phyloP scores from a whole-genome alignment of 148 eudicot species.

The Drosera capensis region DNA sequence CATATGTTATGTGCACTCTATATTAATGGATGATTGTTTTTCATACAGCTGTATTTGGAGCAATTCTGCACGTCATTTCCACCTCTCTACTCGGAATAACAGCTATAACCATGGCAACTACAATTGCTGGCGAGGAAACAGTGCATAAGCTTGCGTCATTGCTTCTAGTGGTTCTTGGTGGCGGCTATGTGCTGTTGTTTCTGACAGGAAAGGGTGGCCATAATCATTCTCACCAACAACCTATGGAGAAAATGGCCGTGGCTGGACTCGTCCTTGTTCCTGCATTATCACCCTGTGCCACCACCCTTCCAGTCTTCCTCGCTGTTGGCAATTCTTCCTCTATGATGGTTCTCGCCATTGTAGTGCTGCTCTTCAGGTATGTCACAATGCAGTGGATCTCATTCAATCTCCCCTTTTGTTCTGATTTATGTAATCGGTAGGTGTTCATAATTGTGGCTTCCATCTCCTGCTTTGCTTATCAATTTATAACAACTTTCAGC shows the following conservation, averaged over 20 bases:
- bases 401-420: too few relatives aligned
- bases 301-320: conserved; percentile 96
- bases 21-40: conserved; percentile 4
- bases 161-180: conserved; percentile 82
- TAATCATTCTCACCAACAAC: conserved; percentile 83
- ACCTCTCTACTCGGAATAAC: conserved; percentile 93
- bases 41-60: conserved; percentile 91
- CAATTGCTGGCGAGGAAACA: conserved; percentile 97
- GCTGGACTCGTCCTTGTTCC: conserved; percentile 97
- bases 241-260: conserved; percentile 99
- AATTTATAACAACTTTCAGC: conserved; percentile 22
- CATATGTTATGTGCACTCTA: neutral
- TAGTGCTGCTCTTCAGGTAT: conserved; percentile 86
- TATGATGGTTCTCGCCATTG: conserved; percentile 92
- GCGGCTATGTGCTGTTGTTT: conserved; percentile 60
- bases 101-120: conserved; percentile 85
- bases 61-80: conserved; percentile 78
- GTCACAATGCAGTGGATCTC: too few relatives aligned
- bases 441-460: too few relatives aligned
- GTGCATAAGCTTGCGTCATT: conserved; percentile 94
- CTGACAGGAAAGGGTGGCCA: conserved; percentile 81
- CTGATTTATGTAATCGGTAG: too few relatives aligned
- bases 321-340: conserved; percentile 95
- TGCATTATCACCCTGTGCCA: conserved; percentile 96
- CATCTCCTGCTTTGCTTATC: neutral